These are phyloP conservation scores for Quambalaria eucalypti DNA, from an alignment of 1,284 basidiomycete species.

Conservation along the genomic window DNA sequence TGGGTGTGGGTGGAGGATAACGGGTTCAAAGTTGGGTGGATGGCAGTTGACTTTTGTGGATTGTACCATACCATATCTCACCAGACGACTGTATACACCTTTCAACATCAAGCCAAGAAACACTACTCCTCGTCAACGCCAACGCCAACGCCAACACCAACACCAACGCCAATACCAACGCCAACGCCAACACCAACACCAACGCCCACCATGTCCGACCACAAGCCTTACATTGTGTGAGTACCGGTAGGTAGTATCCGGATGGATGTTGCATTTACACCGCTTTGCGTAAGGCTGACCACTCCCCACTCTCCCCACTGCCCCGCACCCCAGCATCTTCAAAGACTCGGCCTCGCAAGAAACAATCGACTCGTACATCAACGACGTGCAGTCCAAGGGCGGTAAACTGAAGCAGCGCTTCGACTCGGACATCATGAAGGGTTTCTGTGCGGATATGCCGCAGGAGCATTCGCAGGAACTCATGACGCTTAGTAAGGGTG, in stretches of 20 bases:
- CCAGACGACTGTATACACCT: no score
- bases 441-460: conserved; percentile 30
- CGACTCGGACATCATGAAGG: conserved; percentile 34
- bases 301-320: background rate
- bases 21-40: no score
- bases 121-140: no score
- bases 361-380: conserved; percentile 27
- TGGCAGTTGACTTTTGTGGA: no score
- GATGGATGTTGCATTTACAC: background rate
- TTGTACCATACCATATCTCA: no score
- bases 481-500: conserved; percentile 13
- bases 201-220: conserved; percentile 15
- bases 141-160: no score
- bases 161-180: no score
- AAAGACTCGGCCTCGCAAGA: conserved; percentile 19
- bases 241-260: background rate
- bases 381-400: conserved; percentile 15
- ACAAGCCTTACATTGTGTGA: conserved; percentile 36
- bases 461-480: conserved; percentile 19
- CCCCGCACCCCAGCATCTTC: conserved; percentile 24
- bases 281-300: background rate
- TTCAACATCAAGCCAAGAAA: no score
- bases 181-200: no score
- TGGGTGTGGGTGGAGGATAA: no score
- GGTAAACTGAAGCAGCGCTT: conserved; percentile 36